A percentile compares a stretch with the other conserved stretches of the same genome.
Evolutionary conservation across 78 protist species (phyloP).

Genomic region (Guillardia theta): DNA sequence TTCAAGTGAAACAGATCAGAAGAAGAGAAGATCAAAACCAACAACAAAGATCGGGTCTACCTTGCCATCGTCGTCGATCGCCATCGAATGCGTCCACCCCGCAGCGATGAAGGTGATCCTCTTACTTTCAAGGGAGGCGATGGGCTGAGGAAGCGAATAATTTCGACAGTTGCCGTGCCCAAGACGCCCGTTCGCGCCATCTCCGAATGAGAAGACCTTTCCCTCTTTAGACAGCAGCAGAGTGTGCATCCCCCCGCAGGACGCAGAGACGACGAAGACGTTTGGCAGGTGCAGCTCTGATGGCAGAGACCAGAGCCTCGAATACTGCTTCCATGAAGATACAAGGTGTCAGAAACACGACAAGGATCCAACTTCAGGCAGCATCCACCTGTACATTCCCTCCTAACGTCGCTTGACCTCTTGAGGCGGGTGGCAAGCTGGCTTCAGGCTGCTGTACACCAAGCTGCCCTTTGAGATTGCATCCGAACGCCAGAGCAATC

Average conservation of each 20-base stretch:
- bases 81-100: not conserved
- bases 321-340: no score
- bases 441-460: not conserved
- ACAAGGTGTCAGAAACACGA: no score
- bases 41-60: no score
- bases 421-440: not conserved
- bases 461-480: not conserved
- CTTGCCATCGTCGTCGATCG: not conserved
- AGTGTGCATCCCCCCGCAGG: slow-evolving; percentile 33
- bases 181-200: not conserved
- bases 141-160: not conserved
- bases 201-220: not conserved
- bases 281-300: not conserved
- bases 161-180: not conserved
- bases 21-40: no score
- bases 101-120: not conserved
- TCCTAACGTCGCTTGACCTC: not conserved
- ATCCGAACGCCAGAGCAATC: not conserved
- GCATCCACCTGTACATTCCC: no score
- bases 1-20: no score
- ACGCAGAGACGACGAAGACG: not conserved
- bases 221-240: not conserved
- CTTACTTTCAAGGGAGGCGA: not conserved
- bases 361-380: no score
- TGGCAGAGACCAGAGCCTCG: not conserved